phyloP scores from a whole-genome alignment of 257 asterid genomes.

The Solanum phureja region DNA sequence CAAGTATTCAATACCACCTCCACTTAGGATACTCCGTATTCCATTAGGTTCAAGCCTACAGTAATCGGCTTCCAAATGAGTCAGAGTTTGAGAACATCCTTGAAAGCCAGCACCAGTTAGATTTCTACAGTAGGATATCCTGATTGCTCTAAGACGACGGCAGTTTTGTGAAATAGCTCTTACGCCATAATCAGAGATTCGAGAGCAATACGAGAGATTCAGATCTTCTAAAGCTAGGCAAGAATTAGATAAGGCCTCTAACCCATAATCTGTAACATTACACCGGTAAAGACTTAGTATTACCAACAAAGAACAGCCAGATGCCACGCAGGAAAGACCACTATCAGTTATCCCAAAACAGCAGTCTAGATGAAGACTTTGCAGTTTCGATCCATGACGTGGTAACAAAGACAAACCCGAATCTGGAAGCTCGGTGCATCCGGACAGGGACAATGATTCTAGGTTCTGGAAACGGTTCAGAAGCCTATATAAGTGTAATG shows the following conservation, averaged over 20 bases:
- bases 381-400: conserved; percentile 28
- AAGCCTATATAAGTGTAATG: conserved; percentile 35
- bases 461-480: conserved; percentile 44
- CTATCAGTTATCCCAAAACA: conserved; percentile 43
- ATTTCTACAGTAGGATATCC: too few species aligned
- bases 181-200: too few species aligned
- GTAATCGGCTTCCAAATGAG: too few species aligned
- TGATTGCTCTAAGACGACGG: too few species aligned
- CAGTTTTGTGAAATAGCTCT: too few species aligned
- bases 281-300: conserved; percentile 61
- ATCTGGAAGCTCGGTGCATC: conserved; percentile 62
- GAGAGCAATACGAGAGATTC: conserved; percentile 20
- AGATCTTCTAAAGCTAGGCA: conserved; percentile 37
- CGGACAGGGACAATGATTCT: conserved; percentile 44
- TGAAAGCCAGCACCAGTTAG: too few species aligned
- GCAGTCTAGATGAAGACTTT: conserved; percentile 40
- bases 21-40: too few species aligned
- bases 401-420: conserved; percentile 35
- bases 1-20: too few species aligned
- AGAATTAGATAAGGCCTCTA: conserved; percentile 35
- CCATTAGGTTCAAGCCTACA: too few species aligned
- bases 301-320: conserved; percentile 43
- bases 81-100: too few species aligned
- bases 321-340: conserved; percentile 41
- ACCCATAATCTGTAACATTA: conserved; percentile 48